Base-by-base conservation (phyloP, 1,139 yeast genomes). In the Yamadazyma atmosphaerica region DNA sequence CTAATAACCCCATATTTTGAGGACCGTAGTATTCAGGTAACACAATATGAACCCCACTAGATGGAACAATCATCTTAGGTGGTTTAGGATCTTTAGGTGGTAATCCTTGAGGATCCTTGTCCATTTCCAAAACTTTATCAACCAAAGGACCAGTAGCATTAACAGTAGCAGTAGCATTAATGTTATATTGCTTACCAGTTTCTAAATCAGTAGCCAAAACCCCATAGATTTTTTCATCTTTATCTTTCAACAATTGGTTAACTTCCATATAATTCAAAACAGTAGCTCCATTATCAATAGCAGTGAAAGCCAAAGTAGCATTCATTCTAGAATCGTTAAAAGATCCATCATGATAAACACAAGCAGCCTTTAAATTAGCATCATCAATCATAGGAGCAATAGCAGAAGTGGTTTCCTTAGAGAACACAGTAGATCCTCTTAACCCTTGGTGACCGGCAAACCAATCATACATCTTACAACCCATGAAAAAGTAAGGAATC, bases 131-230 rank as follows among this genome's bases (percentile, higher is more conserved):
- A 42, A 90, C 70, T 39, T 76, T 72, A 64, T 90, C 98, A 47
- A 94, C 82, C 64, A 82, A 86, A 38, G 98, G 97, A 43, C 98
- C 98, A 37, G 98, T 89, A 28, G 98, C 97, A 58, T 89, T 90
- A 38, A 90, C 86, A 31, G 88, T 82, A 36, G 86, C 74, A 47
- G 85, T 86, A 35, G 95, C 85, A 46, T 69, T 70, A 45, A 87
- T 75, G 32, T 66, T 63, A 52, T 72, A 76, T 47, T 71, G 72
- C 50, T 81, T 71, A 42, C 85, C 86, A 39, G 88, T 79, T 64
- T 87, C 95, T 45, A 74, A 68, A 63, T 89, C 95, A 41, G 65
- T 67, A 23, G 90, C 95, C 44, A 75, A 62, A 34, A 87, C 95
- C 56, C 97, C 97, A 42, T 68, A 70, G 41, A 87, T 69, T 58